Conservation (phyloP, 495 filamentous ascomycete species). For the Friedmanniomyces endolithicus region DNA sequence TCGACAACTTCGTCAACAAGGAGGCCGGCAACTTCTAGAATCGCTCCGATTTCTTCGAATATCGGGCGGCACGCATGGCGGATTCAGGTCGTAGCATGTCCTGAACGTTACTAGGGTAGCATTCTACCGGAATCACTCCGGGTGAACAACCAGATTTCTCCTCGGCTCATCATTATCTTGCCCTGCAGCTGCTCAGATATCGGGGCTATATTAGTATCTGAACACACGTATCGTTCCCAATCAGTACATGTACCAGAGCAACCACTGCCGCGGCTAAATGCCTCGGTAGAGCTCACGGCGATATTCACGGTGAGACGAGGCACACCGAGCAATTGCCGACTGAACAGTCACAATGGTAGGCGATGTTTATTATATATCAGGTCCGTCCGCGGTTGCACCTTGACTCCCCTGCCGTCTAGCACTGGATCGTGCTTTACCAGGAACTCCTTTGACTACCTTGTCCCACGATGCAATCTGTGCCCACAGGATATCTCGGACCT, state of each 20-base stretch:
- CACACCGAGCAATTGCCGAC: not conserved
- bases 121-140: no score
- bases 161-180: no score
- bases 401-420: not conserved
- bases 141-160: no score
- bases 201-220: no score
- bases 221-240: no score
- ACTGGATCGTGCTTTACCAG: not conserved
- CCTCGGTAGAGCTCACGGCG: not conserved
- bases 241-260: no score
- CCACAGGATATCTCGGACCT: not conserved
- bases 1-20: not conserved
- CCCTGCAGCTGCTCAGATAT: no score
- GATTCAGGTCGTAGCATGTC: no score
- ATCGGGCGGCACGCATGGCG: no score
- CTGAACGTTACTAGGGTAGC: no score
- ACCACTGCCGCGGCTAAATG: not conserved
- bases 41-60: no score
- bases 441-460: not conserved
- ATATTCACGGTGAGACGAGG: not conserved
- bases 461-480: not conserved
- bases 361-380: not conserved
- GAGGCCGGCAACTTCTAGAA: slow-evolving; percentile 5
- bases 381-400: not conserved
- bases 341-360: not conserved